Conservation (phyloP, 139 green algal species). For the Micractinium sp. region DNA sequence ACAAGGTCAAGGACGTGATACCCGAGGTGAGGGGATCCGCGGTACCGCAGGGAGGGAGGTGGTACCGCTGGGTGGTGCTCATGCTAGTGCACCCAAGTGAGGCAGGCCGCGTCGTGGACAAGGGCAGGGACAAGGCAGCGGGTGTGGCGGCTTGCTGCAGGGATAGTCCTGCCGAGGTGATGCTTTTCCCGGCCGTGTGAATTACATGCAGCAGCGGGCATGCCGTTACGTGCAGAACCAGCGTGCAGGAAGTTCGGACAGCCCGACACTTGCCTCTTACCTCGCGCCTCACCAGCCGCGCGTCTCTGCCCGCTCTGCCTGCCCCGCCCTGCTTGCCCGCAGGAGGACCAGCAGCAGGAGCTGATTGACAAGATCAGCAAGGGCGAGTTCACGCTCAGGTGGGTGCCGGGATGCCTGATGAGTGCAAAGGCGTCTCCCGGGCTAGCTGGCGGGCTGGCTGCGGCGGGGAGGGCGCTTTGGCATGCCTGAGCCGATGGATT, state of each 20-base stretch:
- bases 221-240: too few relatives aligned
- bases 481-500: neutral
- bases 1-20: constrained; percentile 93
- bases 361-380: constrained; percentile 91
- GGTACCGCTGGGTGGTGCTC: neutral
- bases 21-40: constrained; percentile 68
- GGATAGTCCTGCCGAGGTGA: too few relatives aligned
- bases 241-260: too few relatives aligned
- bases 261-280: neutral
- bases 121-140: neutral
- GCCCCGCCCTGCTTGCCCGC: neutral
- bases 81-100: neutral
- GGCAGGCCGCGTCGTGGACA: neutral
- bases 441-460: too few relatives aligned
- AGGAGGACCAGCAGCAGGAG: constrained; percentile 85
- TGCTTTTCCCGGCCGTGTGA: too few relatives aligned
- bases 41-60: neutral
- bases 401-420: neutral
- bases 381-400: constrained; percentile 90
- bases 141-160: too few relatives aligned
- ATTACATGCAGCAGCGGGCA: too few relatives aligned
- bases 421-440: too few relatives aligned
- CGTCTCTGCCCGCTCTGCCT: neutral
- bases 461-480: neutral
- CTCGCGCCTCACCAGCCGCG: neutral